Evolutionary conservation across 2,329 filamentous ascomycete genomes (phyloP), one percentile per base, ranked within the genome.

Genomic region (Venturiaceae sp.): DNA sequence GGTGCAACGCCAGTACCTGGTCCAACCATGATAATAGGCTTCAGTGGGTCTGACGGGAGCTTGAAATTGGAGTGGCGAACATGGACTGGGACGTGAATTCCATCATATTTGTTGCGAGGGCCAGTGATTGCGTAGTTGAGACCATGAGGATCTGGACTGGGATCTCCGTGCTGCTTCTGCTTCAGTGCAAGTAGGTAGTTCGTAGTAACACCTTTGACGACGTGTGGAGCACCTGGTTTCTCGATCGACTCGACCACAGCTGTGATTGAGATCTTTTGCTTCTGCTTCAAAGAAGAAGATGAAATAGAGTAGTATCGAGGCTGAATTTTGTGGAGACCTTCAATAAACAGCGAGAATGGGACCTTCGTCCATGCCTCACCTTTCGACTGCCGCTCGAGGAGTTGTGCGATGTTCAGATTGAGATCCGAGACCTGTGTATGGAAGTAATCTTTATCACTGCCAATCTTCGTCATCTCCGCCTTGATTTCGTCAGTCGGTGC

Each of bases 251-350:
- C 94, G 60, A 99, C 92, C 41, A 97, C 87, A 59, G 92, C 92
- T 16, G 94, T 99, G 67, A 99, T 88, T 61, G 94, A 90, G 64
- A 99, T 91, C 77, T 91, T 92, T 75, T 95, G 86, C 71, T 94
- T 92, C 71, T 99, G 92, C 16, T 95, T 92, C 8, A 91, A 73
- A 6, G 94, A 96, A 0, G 94, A 97, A 1, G 95, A 99, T 2
- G 94, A 99, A 72, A 99, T 99, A 54, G 95, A 99, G 79, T 99
- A 99, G 80, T 97, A 99, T 54, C 94, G 90, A 39, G 94, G 92
- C 74, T 99, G 94, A 59, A 99, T 84, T 79, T 96, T 97, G 75
- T 86, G 89, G 62, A 99, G 75, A 64, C 90, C 88, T 79, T 99
- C 94, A 64, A 99, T 91, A 66, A 97, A 85, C 66, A 92, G 85